A percentile compares a stretch with the other conserved stretches of the same genome.
Conservation (phyloP, 78 protist species). For the Polysphondylium violaceum region DNA sequence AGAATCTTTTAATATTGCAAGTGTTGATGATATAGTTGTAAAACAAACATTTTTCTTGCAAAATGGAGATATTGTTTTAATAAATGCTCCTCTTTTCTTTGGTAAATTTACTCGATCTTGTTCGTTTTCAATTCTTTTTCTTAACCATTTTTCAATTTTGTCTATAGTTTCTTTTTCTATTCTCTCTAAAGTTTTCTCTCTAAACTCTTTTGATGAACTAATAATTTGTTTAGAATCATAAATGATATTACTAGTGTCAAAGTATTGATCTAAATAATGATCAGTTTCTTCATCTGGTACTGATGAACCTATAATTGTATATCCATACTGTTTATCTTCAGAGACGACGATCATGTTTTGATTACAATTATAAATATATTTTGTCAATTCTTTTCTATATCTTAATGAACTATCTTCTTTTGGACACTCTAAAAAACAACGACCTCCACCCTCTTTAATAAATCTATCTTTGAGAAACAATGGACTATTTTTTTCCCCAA, state of each 20-base stretch:
- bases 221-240: not conserved
- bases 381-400: constrained; percentile 13
- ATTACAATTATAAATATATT: constrained; percentile 14
- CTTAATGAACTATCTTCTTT: not conserved
- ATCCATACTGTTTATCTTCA: constrained; percentile 33
- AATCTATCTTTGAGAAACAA: constrained; percentile 45
- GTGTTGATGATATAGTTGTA: not conserved
- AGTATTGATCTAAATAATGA: not conserved
- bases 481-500: constrained; percentile 22
- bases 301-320: constrained; percentile 9
- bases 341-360: not conserved
- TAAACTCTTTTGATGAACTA: not conserved
- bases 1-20: not conserved
- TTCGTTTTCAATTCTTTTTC: constrained; percentile 18
- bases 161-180: not conserved
- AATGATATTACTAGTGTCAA: not conserved
- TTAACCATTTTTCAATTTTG: constrained; percentile 37
- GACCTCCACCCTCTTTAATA: constrained; percentile 16
- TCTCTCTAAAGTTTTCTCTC: constrained; percentile 24
- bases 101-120: constrained; percentile 30
- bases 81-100: constrained; percentile 15
- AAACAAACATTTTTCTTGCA: constrained; percentile 16
- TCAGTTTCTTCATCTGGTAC: constrained; percentile 36
- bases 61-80: constrained; percentile 30
- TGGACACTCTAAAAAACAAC: not conserved